Conservation (phyloP, 192 early-diverging fungal species). For the Backusella morwellensis region DNA sequence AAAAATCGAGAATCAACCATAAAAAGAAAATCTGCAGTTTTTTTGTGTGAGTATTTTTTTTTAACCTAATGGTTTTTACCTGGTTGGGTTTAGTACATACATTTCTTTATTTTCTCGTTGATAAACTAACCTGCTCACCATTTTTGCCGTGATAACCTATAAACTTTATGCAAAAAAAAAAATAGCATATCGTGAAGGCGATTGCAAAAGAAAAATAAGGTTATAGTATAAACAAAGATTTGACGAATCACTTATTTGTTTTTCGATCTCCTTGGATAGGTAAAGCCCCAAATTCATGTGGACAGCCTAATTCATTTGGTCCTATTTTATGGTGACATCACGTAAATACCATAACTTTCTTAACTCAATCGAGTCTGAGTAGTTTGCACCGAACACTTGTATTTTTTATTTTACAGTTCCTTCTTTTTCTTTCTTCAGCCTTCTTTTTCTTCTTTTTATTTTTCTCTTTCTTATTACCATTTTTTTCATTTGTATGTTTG, state of each 20-base stretch:
- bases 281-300: background rate
- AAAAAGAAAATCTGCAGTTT: conserved; percentile 4
- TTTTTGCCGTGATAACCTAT: background rate
- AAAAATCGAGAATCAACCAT: conserved; percentile 3
- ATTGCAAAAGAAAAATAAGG: background rate
- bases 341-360: background rate
- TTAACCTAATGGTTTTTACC: background rate
- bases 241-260: background rate
- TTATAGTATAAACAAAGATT: background rate
- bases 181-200: background rate
- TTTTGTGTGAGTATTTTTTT: background rate
- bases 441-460: background rate
- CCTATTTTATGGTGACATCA: conserved; percentile 2
- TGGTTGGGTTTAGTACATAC: background rate
- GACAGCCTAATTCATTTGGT: background rate
- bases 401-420: background rate
- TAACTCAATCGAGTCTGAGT: background rate
- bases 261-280: background rate
- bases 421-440: background rate
- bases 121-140: background rate
- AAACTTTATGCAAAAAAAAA: background rate
- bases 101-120: background rate
- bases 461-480: background rate
- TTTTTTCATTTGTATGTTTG: background rate
- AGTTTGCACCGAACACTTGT: background rate